Evolutionary conservation across 2,329 filamentous ascomycete genomes (phyloP).

Genomic region (Ceratocystiopsis sp.): DNA sequence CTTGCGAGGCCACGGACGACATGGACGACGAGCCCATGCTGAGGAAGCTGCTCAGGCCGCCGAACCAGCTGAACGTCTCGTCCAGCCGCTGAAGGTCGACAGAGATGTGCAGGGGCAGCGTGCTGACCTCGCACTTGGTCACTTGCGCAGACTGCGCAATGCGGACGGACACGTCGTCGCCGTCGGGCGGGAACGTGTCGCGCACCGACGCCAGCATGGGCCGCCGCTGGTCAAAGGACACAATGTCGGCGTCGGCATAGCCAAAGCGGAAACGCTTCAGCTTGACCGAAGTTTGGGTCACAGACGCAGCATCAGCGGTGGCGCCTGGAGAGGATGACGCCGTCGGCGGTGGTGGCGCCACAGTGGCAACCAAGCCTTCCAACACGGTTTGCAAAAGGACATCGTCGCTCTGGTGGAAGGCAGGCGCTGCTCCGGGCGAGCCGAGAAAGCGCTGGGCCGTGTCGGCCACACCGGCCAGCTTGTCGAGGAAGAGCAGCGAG

Average conservation of each 20-base stretch:
- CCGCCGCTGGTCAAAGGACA: conserved; percentile 42
- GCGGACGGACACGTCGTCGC: conserved; percentile 40
- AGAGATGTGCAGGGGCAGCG: conserved; percentile 57
- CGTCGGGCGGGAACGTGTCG: conserved; percentile 38
- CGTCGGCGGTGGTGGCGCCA: background rate
- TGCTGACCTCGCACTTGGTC: conserved; percentile 47
- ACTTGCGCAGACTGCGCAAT: conserved; percentile 26
- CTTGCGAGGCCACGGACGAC: conserved; percentile 46
- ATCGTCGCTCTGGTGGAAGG: conserved; percentile 23
- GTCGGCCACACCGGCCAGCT: conserved; percentile 33
- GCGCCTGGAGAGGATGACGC: background rate
- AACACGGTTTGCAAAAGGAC: conserved; percentile 35
- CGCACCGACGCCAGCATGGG: conserved; percentile 42
- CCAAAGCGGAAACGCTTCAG: conserved; percentile 44
- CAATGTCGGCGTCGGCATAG: conserved; percentile 43
- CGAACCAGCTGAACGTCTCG: conserved; percentile 75
- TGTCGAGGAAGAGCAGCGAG: conserved; percentile 38
- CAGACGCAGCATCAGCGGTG: background rate
- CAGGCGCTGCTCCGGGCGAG: conserved; percentile 17
- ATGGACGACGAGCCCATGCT: conserved; percentile 76
- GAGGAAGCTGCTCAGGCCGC: conserved; percentile 77
- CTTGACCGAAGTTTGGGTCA: conserved; percentile 21
- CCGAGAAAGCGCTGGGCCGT: conserved; percentile 28
- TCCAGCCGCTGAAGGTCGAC: conserved; percentile 70
- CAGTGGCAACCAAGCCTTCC: conserved; percentile 21